Conservation (phyloP, 192 early-diverging fungal species). For the Coemansia sp. region DNA sequence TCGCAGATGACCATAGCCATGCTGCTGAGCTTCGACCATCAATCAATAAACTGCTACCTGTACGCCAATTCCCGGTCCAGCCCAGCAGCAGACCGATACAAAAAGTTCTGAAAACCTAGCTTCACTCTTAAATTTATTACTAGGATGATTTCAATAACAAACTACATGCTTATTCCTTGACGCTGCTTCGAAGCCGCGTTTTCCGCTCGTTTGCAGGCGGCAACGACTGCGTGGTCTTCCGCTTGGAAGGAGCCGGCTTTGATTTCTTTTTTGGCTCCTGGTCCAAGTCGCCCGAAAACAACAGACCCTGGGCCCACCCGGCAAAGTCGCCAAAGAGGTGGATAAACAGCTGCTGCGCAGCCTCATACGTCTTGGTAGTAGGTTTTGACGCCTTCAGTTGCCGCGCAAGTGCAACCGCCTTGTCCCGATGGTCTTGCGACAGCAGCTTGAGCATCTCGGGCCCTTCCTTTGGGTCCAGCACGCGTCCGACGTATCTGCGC, state of each 20-base stretch:
- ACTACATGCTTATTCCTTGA: neutral
- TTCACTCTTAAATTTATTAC: too few relatives aligned
- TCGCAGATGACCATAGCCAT: constrained; percentile 83
- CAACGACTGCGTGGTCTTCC: constrained; percentile 7
- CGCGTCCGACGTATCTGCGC: constrained; percentile 66
- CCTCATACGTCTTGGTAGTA: constrained; percentile 64
- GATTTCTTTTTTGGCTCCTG: constrained; percentile 10
- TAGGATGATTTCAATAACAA: constrained; percentile 55
- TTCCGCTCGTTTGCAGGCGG: neutral
- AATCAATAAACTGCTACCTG: constrained; percentile 59
- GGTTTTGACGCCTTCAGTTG: constrained; percentile 59
- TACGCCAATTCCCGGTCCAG: too few relatives aligned
- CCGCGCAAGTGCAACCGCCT: constrained; percentile 14
- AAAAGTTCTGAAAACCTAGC: too few relatives aligned
- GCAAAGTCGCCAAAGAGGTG: constrained; percentile 75
- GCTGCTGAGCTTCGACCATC: constrained; percentile 90
- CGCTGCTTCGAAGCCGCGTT: constrained; percentile 12
- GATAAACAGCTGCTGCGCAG: constrained; percentile 69
- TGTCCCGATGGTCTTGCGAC: constrained; percentile 11
- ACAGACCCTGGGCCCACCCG: constrained; percentile 77
- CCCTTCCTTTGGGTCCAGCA: neutral
- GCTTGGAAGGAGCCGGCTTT: constrained; percentile 9
- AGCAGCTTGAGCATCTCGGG: neutral
- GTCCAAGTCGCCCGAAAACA: constrained; percentile 56
- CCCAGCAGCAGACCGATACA: too few relatives aligned